Conservation (phyloP, 306 rosid genomes). For the Corylus heterophylla region DNA sequence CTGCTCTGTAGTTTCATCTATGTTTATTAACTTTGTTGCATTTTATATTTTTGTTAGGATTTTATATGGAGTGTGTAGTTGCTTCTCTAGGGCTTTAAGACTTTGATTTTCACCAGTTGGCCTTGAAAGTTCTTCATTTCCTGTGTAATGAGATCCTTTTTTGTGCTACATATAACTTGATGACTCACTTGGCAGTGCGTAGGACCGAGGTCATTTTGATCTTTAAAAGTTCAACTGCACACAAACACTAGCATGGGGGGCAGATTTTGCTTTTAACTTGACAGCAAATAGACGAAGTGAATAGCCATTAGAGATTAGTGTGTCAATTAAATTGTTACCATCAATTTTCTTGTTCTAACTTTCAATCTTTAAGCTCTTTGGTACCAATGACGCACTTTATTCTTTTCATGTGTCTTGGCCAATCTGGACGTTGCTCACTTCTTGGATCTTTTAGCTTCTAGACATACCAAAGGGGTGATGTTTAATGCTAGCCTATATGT, state of each 20-base stretch:
- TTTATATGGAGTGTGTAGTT: neutral
- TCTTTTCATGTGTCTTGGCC: neutral
- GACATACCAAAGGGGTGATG: neutral
- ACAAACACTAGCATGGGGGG: neutral
- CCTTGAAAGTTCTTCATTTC: neutral
- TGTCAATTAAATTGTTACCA: neutral
- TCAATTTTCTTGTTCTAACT: neutral
- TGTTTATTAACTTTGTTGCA: neutral
- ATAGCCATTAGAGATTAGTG: neutral
- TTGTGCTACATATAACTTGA: neutral
- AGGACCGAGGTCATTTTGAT: neutral
- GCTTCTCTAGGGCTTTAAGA: slow-evolving; percentile 2
- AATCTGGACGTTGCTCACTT: neutral
- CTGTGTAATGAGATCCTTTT: neutral
- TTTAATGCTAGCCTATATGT: neutral
- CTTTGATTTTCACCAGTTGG: neutral
- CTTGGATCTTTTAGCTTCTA: neutral
- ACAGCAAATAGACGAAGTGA: neutral
- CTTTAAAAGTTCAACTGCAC: neutral
- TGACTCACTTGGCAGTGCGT: neutral
- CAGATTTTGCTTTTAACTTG: neutral
- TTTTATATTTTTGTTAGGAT: neutral
- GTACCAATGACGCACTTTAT: neutral
- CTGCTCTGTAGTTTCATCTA: neutral
- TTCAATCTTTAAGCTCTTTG: neutral